Base-by-base conservation (phyloP, 2,329 filamentous ascomycete species). In the Tolypocladium nubicola region DNA sequence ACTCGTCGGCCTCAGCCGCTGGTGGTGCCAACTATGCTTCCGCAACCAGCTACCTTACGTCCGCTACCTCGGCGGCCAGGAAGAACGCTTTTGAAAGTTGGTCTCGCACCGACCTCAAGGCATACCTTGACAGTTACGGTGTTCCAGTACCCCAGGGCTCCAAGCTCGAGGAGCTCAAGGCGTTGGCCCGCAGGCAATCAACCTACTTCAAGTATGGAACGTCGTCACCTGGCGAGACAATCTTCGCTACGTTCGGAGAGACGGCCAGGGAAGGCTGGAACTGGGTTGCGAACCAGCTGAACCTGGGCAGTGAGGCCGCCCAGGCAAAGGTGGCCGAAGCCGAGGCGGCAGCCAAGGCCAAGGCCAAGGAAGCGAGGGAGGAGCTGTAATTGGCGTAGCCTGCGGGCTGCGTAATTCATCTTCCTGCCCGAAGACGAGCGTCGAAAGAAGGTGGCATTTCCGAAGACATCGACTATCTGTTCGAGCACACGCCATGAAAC, bases 151-250 rank as follows among this genome's bases (percentile, higher is more conserved):
- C 85, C 49, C 86, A 90, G 68, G 85, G 85, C 7, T 85, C 84
- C 21, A 86, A 76, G 58, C 64, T 84, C 57, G 87, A 92, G 59
- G 80, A 90, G 67, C 77, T 93, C 23, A 82, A 83, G 60, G 87
- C 87, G 10, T 77, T 83, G 59, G 89, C 87, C 19, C 84, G 87
- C 63, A 86, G 85, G 69, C 86, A 91, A 65, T 80, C 83, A 26
- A 88, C 86, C 26, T 91, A 87, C 71, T 93, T 90, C 77, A 82
- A 81, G 66, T 89, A 92, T 65, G 89, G 89, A 55, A 89, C 86
- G 6, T 82, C 79, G 10, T 80, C 80, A 35, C 87, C 89, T 16
- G 73, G 80, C 54, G 83, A 78, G 55, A 88, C 86, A 8, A 71
- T 90, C 53, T 81, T 84, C 61, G 85, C 84, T 67, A 87, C 86